Conservation (phyloP, 2,329 filamentous ascomycete species). For the Atkinsonella texensis region DNA sequence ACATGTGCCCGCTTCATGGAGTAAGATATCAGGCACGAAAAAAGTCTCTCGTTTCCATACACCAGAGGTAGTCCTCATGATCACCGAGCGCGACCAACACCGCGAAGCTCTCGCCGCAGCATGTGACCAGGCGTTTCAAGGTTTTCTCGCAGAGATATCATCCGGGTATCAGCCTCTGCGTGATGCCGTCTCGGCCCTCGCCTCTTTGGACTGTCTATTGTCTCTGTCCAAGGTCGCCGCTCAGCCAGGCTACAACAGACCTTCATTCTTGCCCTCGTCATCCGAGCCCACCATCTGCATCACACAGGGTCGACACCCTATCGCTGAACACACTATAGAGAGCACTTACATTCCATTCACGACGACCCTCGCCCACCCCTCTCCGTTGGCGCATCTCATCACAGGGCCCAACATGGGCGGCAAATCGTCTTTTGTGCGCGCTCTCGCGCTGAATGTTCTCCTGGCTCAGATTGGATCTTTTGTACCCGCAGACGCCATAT, state of each 20-base stretch:
- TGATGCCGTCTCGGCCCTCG: conserved; percentile 76
- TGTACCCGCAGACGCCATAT: conserved; percentile 66
- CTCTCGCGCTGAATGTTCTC: conserved; percentile 80
- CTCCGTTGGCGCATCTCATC: conserved; percentile 67
- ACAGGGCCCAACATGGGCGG: conserved; percentile 99
- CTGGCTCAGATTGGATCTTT: conserved; percentile 93
- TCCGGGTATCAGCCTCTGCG: conserved; percentile 81
- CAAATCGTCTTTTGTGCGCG: conserved; percentile 94
- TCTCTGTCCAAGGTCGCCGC: conserved; percentile 75
- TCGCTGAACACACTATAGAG: conserved; percentile 84
- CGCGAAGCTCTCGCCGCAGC: conserved; percentile 87
- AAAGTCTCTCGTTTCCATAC: conserved; percentile 88
- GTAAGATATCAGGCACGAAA: conserved; percentile 90
- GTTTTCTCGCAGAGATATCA: conserved; percentile 61
- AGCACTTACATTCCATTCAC: conserved; percentile 87
- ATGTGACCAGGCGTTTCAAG: conserved; percentile 71
- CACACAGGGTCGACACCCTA: conserved; percentile 69
- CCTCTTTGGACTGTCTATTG: conserved; percentile 78
- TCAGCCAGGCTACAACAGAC: conserved; percentile 80
- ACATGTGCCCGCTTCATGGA: conserved; percentile 85
- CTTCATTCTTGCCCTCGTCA: conserved; percentile 50
- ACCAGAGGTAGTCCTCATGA: conserved; percentile 71
- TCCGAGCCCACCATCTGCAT: conserved; percentile 52
- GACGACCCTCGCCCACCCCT: conserved; percentile 54
- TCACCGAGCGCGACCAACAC: conserved; percentile 84